A percentile compares a stretch with the other conserved stretches of the same genome.
phyloP scores from a whole-genome alignment of 2,329 filamentous ascomycete genomes.

The Xylaria sp. region DNA sequence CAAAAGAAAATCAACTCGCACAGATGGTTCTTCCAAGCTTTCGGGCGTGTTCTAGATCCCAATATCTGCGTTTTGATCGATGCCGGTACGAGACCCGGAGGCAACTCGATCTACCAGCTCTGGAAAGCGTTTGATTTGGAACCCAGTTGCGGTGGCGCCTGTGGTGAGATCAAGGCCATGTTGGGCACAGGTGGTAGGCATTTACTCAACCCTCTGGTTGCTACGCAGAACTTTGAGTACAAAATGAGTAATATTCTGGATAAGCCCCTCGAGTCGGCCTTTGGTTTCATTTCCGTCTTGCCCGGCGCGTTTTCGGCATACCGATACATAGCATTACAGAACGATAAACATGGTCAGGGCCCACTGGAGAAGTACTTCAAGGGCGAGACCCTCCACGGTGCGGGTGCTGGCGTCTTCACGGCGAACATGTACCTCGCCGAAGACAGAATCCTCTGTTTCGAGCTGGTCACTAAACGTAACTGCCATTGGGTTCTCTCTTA shows the following conservation, averaged over 20 bases:
- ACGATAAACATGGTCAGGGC: constrained; percentile 93
- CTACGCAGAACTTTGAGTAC: constrained; percentile 98
- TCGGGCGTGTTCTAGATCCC: constrained; percentile 87
- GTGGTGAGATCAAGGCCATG: constrained; percentile 97
- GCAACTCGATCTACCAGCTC: constrained; percentile 93
- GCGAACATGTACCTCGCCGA: constrained; percentile 95
- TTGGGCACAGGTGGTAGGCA: constrained; percentile 85
- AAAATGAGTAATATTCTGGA: constrained; percentile 99
- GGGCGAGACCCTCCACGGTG: constrained; percentile 93
- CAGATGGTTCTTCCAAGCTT: constrained; percentile 98
- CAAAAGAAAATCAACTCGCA: constrained; percentile 99
- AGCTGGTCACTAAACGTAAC: constrained; percentile 95
- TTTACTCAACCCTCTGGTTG: constrained; percentile 90
- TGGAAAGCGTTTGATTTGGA: constrained; percentile 99
- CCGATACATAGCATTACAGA: constrained; percentile 93
- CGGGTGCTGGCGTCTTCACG: constrained; percentile 95
- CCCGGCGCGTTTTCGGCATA: constrained; percentile 96
- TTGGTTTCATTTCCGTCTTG: constrained; percentile 96
- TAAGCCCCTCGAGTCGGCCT: constrained; percentile 95
- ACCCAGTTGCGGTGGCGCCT: constrained; percentile 96
- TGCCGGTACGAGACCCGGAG: constrained; percentile 92
- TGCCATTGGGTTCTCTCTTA: constrained; percentile 98
- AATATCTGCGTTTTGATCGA: constrained; percentile 97
- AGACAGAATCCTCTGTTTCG: constrained; percentile 94
- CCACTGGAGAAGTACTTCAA: constrained; percentile 99